Percentiles rank a stretch among this genome's conserved stretches.
Evolutionary conservation across 495 filamentous ascomycete genomes (phyloP).

Genomic region (Bryoglossum gracile): DNA sequence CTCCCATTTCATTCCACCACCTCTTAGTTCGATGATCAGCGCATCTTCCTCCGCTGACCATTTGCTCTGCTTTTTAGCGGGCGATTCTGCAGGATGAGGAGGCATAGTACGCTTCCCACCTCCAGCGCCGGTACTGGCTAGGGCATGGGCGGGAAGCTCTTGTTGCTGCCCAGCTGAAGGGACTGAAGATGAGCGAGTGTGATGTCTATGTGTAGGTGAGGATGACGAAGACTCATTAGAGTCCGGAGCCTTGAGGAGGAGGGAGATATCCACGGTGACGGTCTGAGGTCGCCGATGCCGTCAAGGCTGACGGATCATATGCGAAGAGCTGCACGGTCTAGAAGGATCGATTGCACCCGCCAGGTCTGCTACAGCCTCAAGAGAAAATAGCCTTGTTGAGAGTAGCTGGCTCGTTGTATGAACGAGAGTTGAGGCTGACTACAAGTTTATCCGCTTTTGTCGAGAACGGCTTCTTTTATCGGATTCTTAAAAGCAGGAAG

Average conservation of each 20-base stretch:
- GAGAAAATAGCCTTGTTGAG: slow-evolving; percentile 18
- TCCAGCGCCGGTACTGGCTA: slow-evolving; percentile 6
- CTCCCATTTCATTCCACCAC: slow-evolving; percentile 94
- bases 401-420: slow-evolving; percentile 4
- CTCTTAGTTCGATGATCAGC: slow-evolving; percentile 80
- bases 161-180: slow-evolving; percentile 29
- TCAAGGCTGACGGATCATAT: slow-evolving; percentile 27
- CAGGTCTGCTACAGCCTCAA: too few species aligned
- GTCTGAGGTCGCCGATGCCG: slow-evolving; percentile 30
- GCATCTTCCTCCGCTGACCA: slow-evolving; percentile 91
- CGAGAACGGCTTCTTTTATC: slow-evolving; percentile 1
- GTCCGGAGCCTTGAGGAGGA: slow-evolving; percentile 70
- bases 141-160: slow-evolving; percentile 17
- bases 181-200: slow-evolving; percentile 43
- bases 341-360: slow-evolving; percentile 9
- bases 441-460: slow-evolving; percentile 16
- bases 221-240: slow-evolving; percentile 62
- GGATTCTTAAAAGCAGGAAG: slow-evolving; percentile 9
- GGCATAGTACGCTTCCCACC: slow-evolving; percentile 26
- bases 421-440: slow-evolving; percentile 12
- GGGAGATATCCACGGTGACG: slow-evolving; percentile 86
- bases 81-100: slow-evolving; percentile 58
- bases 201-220: slow-evolving; percentile 35
- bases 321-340: slow-evolving; percentile 17
- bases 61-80: slow-evolving; percentile 91